Conservation (phyloP, 768 basidiomycete genomes). For the Fibroporia radiculosa region DNA sequence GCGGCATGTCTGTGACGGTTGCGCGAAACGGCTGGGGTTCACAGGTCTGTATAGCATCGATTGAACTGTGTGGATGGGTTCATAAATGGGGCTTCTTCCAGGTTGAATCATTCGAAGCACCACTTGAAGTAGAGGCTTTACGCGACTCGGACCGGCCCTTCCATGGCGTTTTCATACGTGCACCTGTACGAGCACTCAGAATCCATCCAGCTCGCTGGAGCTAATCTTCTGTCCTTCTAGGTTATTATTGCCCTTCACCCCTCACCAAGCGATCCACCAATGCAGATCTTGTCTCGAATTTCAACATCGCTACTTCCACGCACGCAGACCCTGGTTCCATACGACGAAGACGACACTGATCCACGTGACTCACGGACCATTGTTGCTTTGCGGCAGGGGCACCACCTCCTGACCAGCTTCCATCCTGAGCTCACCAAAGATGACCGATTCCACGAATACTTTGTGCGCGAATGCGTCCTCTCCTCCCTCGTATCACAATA, state of each 20-base stretch:
- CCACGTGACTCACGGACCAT: slow-evolving; percentile 53
- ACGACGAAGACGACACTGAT: slow-evolving; percentile 36
- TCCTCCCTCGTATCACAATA: slow-evolving; percentile 6
- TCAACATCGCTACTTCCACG: slow-evolving; percentile 43
- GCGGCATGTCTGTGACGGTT: slow-evolving; percentile 72
- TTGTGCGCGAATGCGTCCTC: slow-evolving; percentile 65
- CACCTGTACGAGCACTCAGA: slow-evolving; percentile 53
- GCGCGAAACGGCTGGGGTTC: slow-evolving; percentile 93
- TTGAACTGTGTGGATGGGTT: too few relatives aligned
- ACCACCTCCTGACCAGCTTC: slow-evolving; percentile 81
- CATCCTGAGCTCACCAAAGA: slow-evolving; percentile 92
- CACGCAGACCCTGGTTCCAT: slow-evolving; percentile 28
- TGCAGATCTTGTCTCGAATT: slow-evolving; percentile 66
- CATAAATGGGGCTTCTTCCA: slow-evolving; percentile 23
- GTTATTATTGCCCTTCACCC: slow-evolving; percentile 52
- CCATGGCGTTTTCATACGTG: slow-evolving; percentile 87
- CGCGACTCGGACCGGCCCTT: slow-evolving; percentile 55
- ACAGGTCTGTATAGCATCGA: slow-evolving; percentile 47
- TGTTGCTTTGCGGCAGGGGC: slow-evolving; percentile 82
- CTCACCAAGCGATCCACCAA: slow-evolving; percentile 41
- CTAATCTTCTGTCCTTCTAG: slow-evolving; percentile 32
- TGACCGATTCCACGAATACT: slow-evolving; percentile 86
- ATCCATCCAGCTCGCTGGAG: neutral
- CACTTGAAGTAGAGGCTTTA: slow-evolving; percentile 57
- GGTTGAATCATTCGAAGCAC: slow-evolving; percentile 88